Evolutionary conservation across 1,284 basidiomycete genomes (phyloP).

Genomic region (Cutaneotrichosporon cavernicola): DNA sequence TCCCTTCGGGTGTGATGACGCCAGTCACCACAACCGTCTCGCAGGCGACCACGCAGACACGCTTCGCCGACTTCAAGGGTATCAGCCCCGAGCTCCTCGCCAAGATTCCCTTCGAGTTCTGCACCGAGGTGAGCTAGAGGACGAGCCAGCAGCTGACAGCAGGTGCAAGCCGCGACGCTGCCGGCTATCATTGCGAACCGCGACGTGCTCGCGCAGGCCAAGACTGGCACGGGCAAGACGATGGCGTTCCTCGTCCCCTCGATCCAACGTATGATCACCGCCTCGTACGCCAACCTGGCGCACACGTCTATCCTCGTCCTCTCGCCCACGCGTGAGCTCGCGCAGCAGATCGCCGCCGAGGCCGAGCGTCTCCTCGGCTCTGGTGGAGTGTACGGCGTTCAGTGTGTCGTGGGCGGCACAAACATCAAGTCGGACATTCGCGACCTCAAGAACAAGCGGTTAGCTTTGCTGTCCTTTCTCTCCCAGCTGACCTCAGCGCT

Average conservation of each 20-base stretch:
- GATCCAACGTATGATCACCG: slow-evolving; percentile 51
- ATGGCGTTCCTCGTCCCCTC: slow-evolving; percentile 58
- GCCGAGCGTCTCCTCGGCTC: slow-evolving; percentile 33
- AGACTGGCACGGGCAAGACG: slow-evolving; percentile 60
- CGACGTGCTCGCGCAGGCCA: slow-evolving; percentile 58
- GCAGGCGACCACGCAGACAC: slow-evolving; percentile 20
- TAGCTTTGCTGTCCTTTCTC: not conserved
- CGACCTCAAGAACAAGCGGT: slow-evolving; percentile 42
- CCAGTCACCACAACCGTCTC: slow-evolving; percentile 9
- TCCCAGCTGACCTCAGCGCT: slow-evolving; percentile 25
- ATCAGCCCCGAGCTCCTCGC: slow-evolving; percentile 30
- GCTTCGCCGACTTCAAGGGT: slow-evolving; percentile 31
- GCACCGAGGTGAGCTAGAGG: slow-evolving; percentile 47
- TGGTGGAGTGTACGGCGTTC: slow-evolving; percentile 36
- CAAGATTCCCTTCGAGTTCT: slow-evolving; percentile 49
- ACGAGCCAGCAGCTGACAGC: not conserved
- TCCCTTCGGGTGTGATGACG: slow-evolving; percentile 19
- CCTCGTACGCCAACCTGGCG: slow-evolving; percentile 24
- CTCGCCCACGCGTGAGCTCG: slow-evolving; percentile 57
- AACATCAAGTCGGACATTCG: slow-evolving; percentile 52
- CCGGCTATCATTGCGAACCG: slow-evolving; percentile 52
- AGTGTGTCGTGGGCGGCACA: slow-evolving; percentile 55
- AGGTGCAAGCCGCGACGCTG: slow-evolving; percentile 56
- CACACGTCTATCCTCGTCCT: slow-evolving; percentile 52
- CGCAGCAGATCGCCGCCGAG: slow-evolving; percentile 50